Evolutionary conservation across 768 basidiomycete species (phyloP).

Genomic region (Tricholoma matsutake): DNA sequence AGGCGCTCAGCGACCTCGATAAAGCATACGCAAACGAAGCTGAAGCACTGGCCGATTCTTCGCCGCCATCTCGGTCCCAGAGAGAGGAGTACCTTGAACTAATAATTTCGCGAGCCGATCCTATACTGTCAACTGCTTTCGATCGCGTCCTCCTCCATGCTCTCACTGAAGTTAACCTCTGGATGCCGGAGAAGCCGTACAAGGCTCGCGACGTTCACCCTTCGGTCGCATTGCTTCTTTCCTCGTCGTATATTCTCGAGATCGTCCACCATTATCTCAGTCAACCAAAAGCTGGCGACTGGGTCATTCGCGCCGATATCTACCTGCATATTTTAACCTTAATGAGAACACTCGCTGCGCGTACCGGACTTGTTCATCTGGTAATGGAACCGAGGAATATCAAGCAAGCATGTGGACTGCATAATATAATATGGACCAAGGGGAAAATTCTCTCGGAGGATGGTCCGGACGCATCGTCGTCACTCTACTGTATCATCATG

Average conservation of each 20-base stretch:
- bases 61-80: constrained; percentile 5
- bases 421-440: constrained; percentile 1
- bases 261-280: constrained; percentile 30
- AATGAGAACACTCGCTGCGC: constrained; percentile 23
- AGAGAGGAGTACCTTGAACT: constrained; percentile 22
- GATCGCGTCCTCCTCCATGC: constrained; percentile 7
- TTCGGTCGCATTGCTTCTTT: constrained; percentile 20
- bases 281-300: constrained; percentile 31
- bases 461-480: neutral
- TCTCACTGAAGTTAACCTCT: constrained; percentile 6
- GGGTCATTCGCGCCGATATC: constrained; percentile 33
- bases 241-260: constrained; percentile 28
- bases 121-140: neutral
- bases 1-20: constrained; percentile 32
- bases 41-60: constrained; percentile 6
- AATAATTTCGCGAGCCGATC: constrained; percentile 15
- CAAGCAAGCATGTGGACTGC: constrained; percentile 19
- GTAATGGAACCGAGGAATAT: constrained; percentile 20
- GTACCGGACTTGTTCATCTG: constrained; percentile 15
- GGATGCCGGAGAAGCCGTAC: constrained; percentile 1
- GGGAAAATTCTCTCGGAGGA: constrained; percentile 1
- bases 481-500: neutral
- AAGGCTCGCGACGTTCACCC: constrained; percentile 11
- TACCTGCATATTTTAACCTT: constrained; percentile 30
- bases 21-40: constrained; percentile 23